Evolutionary conservation across 2,329 filamentous ascomycete species (phyloP).

Genomic region (Capronia americana): DNA sequence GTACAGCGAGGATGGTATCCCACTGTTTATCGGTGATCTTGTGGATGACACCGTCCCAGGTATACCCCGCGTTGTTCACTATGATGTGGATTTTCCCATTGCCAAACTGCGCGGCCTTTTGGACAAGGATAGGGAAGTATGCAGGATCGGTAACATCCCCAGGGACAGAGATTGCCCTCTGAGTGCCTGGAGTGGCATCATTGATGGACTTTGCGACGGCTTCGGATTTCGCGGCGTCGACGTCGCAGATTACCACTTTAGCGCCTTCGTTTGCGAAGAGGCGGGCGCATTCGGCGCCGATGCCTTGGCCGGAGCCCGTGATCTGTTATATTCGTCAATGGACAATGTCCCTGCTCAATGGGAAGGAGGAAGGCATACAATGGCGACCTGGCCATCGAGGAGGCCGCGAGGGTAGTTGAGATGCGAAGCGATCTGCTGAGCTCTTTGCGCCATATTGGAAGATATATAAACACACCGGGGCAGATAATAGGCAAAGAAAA

Average conservation of each 20-base stretch:
- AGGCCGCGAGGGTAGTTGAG: conserved; percentile 83
- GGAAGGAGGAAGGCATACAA: conserved; percentile 47
- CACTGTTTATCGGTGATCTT: conserved; percentile 59
- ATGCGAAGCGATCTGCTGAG: conserved; percentile 72
- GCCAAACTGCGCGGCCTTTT: conserved; percentile 78
- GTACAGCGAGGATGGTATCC: conserved; percentile 81
- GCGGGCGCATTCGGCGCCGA: conserved; percentile 81
- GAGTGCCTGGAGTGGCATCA: conserved; percentile 55
- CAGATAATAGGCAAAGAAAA: not conserved
- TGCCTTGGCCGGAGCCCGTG: conserved; percentile 84
- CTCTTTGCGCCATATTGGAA: conserved; percentile 37
- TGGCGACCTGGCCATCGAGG: conserved; percentile 79
- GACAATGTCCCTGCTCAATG: not conserved
- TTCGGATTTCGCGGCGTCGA: conserved; percentile 76
- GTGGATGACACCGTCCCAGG: conserved; percentile 91
- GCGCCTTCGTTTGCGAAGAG: conserved; percentile 88
- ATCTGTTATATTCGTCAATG: conserved; percentile 51
- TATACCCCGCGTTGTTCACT: conserved; percentile 90
- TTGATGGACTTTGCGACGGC: conserved; percentile 75
- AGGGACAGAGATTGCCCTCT: conserved; percentile 71
- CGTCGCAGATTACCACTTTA: conserved; percentile 82
- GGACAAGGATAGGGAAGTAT: conserved; percentile 75
- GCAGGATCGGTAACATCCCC: conserved; percentile 76
- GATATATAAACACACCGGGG: not conserved
- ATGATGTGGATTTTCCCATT: conserved; percentile 88